phyloP scores from a whole-genome alignment of 257 asterid species.

The Cinchona pubescens region DNA sequence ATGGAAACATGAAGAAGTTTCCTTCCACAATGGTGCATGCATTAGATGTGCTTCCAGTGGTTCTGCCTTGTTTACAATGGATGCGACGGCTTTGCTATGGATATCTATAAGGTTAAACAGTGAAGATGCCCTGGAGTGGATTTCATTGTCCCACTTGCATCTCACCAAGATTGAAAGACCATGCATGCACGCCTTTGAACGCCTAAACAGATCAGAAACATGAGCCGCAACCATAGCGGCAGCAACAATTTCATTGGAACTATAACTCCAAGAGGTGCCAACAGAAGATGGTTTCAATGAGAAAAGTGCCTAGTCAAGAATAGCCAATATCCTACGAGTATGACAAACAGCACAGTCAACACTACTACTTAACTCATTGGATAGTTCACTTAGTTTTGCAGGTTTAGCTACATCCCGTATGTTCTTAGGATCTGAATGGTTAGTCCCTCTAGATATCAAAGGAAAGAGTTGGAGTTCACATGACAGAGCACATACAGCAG shows the following conservation, averaged over 20 bases:
- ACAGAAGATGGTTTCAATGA: constrained; percentile 93
- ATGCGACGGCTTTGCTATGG: constrained; percentile 89
- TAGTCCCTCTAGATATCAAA: constrained; percentile 60
- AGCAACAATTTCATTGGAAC: constrained; percentile 94
- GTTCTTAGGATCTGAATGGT: constrained; percentile 32
- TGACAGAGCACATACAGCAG: constrained; percentile 96
- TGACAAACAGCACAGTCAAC: constrained; percentile 81
- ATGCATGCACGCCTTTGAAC: constrained; percentile 94
- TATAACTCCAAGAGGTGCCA: constrained; percentile 87
- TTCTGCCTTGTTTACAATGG: constrained; percentile 88
- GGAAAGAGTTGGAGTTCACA: constrained; percentile 95
- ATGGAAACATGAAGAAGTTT: constrained; percentile 43
- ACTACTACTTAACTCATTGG: constrained; percentile 58
- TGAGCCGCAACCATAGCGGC: constrained; percentile 99
- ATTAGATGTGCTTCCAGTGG: constrained; percentile 86
- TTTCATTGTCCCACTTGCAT: constrained; percentile 92
- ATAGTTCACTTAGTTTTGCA: constrained; percentile 43
- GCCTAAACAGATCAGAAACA: constrained; percentile 86
- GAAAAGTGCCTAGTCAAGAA: constrained; percentile 97
- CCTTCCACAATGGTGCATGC: constrained; percentile 53
- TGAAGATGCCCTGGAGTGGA: constrained; percentile 81
- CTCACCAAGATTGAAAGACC: constrained; percentile 74
- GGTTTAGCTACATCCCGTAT: constrained; percentile 33
- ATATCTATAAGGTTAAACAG: constrained; percentile 88
- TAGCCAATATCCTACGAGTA: constrained; percentile 79